Conservation (phyloP, 345 rosid genomes). For the Linum usitatissimum region DNA sequence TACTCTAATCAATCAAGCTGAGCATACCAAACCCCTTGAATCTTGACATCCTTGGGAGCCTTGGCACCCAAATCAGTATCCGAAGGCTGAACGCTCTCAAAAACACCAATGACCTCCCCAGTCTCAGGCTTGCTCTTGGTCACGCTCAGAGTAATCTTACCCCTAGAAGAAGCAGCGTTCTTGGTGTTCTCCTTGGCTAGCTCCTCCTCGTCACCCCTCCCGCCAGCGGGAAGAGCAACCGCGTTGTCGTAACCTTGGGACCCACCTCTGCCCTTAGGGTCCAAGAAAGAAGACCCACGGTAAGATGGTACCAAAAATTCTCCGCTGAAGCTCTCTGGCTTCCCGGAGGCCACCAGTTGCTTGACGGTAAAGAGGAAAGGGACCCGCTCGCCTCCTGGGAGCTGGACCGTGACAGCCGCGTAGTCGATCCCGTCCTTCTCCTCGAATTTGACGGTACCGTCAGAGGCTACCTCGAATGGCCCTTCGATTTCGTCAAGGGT, state of each 20-base stretch:
- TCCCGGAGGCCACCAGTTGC: constrained; percentile 71
- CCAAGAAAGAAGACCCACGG: constrained; percentile 79
- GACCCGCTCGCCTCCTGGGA: constrained; percentile 80
- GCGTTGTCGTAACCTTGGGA: constrained; percentile 88
- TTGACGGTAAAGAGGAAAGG: constrained; percentile 87
- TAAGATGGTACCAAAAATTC: constrained; percentile 69
- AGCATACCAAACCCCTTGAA: constrained; percentile 93
- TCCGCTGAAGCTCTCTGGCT: constrained; percentile 63
- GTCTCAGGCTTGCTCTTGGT: constrained; percentile 79
- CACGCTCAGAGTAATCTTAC: constrained; percentile 76
- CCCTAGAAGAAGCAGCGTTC: constrained; percentile 52
- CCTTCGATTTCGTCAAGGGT: constrained; percentile 96
- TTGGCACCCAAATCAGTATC: constrained; percentile 97
- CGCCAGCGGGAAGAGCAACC: constrained; percentile 86
- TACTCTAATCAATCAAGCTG: constrained; percentile 47
- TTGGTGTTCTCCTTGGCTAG: constrained; percentile 70
- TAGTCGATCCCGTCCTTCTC: constrained; percentile 88
- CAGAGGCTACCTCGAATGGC: constrained; percentile 68
- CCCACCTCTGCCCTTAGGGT: constrained; percentile 90
- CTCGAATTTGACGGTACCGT: constrained; percentile 54
- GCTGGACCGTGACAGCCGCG: constrained; percentile 79
- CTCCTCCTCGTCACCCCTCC: constrained; percentile 95
- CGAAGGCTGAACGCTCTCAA: constrained; percentile 96
- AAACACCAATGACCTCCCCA: constrained; percentile 87
- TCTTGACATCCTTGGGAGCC: constrained; percentile 90